Conservation (phyloP, 345 rosid genomes). For the Nasturtium officinale region DNA sequence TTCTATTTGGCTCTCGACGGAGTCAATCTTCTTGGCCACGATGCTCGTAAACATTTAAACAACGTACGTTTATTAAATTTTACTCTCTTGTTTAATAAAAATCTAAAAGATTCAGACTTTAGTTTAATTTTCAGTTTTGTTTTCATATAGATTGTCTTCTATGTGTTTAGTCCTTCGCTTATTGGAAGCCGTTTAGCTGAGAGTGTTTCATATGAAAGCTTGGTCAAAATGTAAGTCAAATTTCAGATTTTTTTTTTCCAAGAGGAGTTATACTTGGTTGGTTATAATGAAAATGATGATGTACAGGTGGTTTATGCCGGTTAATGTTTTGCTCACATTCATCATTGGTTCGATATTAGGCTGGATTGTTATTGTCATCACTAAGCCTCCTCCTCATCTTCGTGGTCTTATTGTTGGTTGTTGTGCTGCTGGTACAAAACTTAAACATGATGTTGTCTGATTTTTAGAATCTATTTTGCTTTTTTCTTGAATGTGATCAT, state of each 20-base stretch:
- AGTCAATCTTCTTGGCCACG: constrained; percentile 55
- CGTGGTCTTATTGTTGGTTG: constrained; percentile 45
- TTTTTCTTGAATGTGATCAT: not conserved
- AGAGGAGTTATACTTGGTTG: too few species aligned
- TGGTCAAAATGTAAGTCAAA: constrained; percentile 53
- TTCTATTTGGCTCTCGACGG: constrained; percentile 55
- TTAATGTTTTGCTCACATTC: constrained; percentile 57
- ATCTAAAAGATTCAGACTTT: not conserved
- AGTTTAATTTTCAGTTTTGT: not conserved
- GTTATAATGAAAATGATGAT: not conserved
- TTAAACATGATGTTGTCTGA: not conserved
- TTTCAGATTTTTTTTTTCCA: not conserved
- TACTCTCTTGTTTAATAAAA: not conserved
- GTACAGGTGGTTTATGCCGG: constrained; percentile 69
- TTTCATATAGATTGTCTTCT: constrained; percentile 54
- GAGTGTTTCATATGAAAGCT: constrained; percentile 57
- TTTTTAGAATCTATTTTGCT: not conserved
- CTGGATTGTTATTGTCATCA: constrained; percentile 51
- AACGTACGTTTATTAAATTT: constrained; percentile 38
- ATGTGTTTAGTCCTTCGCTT: constrained; percentile 65
- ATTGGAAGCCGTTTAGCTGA: constrained; percentile 56
- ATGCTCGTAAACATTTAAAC: constrained; percentile 59
- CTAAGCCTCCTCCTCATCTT: constrained; percentile 49
- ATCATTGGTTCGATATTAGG: constrained; percentile 52
- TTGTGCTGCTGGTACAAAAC: constrained; percentile 37